phyloP scores from a whole-genome alignment of 495 filamentous ascomycete species.

The Parathielavia hyrcaniae region DNA sequence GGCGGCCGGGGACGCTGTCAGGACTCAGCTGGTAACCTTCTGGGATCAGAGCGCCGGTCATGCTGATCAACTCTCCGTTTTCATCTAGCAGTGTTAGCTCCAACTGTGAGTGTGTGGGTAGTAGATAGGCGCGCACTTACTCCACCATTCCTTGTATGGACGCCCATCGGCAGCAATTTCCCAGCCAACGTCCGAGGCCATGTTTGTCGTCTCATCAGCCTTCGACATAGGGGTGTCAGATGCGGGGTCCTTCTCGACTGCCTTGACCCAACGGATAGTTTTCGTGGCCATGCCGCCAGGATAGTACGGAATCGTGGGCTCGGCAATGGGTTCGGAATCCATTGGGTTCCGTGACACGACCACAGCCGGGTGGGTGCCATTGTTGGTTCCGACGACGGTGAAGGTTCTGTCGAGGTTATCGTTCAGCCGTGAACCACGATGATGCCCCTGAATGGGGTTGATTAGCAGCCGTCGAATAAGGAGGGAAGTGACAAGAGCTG shows the following conservation, averaged over 20 bases:
- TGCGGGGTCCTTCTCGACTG: not conserved
- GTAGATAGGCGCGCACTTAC: not conserved
- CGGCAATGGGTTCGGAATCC: not conserved
- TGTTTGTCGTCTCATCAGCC: not conserved
- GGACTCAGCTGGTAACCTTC: slow-evolving; percentile 16
- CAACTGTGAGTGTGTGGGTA: not conserved
- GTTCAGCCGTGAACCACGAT: slow-evolving; percentile 15
- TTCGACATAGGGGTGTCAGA: not conserved
- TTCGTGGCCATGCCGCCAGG: not conserved
- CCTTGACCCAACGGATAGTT: not conserved
- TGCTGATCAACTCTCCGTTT: not conserved
- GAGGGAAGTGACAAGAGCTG: not conserved
- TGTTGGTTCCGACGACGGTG: not conserved
- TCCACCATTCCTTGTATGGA: slow-evolving; percentile 15
- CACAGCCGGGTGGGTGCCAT: not conserved
- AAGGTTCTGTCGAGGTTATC: slow-evolving; percentile 26
- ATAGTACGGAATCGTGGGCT: not conserved
- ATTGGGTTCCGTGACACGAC: slow-evolving; percentile 6
- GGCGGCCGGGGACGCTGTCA: slow-evolving; percentile 2
- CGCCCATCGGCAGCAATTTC: slow-evolving; percentile 10
- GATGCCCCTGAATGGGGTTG: not conserved
- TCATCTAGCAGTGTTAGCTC: not conserved
- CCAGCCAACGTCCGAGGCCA: slow-evolving; percentile 2
- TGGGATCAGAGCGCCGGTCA: slow-evolving; percentile 16
- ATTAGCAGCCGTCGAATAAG: not conserved